These are phyloP conservation scores for Entomortierella beljakovae DNA, from an alignment of 192 early-diverging fungal genomes.

Conservation along the genomic window DNA sequence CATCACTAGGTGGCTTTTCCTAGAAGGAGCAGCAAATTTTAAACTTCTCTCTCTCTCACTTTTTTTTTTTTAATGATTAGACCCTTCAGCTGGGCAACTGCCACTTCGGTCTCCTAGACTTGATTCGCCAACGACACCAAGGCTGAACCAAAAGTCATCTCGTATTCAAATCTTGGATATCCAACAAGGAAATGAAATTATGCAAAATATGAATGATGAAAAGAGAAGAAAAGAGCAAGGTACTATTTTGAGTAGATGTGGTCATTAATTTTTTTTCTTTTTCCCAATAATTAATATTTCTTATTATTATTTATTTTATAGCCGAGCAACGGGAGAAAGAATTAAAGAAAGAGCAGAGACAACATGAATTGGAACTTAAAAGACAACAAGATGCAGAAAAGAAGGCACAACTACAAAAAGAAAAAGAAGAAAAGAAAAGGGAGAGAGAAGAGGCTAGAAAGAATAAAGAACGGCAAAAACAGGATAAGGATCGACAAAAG, in stretches of 20 bases:
- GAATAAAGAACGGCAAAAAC: conserved; percentile 29
- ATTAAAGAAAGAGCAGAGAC: conserved; percentile 43
- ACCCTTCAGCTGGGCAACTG: conserved; percentile 28
- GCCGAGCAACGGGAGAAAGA: conserved; percentile 48
- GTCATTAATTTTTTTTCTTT: background rate
- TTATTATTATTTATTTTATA: background rate
- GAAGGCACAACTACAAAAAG: conserved; percentile 37
- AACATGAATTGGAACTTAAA: conserved; percentile 27
- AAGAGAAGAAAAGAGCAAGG: conserved; percentile 38
- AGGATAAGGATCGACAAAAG: conserved; percentile 25
- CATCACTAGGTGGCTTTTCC: no score
- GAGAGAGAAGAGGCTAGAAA: conserved; percentile 43
- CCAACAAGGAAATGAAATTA: conserved; percentile 54
- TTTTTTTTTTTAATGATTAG: conserved; percentile 2
- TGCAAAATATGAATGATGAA: conserved; percentile 46
- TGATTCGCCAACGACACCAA: conserved; percentile 33
- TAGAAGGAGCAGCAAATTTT: no score
- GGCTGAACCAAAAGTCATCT: conserved; percentile 31
- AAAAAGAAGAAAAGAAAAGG: conserved; percentile 48
- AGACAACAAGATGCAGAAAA: conserved; percentile 45
- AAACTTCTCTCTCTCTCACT: no score
- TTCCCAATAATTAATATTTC: background rate
- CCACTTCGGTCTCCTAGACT: conserved; percentile 40
- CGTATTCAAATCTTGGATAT: conserved; percentile 53
- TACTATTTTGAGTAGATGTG: background rate